A percentile compares a stretch with the other conserved stretches of the same genome.
Evolutionary conservation across 2,329 filamentous ascomycete genomes (phyloP).

Genomic region (Colletotrichum orchidophilum): DNA sequence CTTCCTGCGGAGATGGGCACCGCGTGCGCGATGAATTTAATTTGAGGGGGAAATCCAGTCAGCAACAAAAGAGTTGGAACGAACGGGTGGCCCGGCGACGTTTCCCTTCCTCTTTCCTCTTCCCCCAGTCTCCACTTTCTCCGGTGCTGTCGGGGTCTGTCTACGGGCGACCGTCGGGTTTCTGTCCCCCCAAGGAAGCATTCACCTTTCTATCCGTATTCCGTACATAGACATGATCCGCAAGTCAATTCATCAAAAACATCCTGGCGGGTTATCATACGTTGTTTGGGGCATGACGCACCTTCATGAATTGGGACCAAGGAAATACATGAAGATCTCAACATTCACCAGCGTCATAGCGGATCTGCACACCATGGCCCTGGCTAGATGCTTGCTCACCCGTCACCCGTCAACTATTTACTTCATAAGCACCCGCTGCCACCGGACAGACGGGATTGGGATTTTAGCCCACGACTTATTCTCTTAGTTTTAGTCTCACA

Average conservation of each 20-base stretch:
- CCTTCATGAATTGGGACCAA: no score
- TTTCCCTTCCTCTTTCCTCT: no score
- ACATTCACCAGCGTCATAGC: slow-evolving; percentile 34
- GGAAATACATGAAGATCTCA: not conserved
- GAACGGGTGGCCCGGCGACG: slow-evolving; percentile 24
- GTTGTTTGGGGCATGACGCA: not conserved
- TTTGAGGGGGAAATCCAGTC: not conserved
- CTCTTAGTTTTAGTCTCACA: not conserved
- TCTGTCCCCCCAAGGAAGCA: not conserved
- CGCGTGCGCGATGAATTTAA: not conserved
- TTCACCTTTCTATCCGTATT: not conserved
- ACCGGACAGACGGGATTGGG: no score
- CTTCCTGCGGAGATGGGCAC: not conserved
- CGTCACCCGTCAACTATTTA: not conserved
- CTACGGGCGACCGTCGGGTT: not conserved
- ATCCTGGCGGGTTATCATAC: not conserved
- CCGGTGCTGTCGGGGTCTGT: not conserved
- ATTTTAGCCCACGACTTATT: no score
- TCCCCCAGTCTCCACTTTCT: not conserved
- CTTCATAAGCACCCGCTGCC: no score
- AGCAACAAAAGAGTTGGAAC: not conserved
- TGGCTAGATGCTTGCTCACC: slow-evolving; percentile 1
- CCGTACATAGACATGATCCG: not conserved
- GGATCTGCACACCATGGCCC: slow-evolving; percentile 3
- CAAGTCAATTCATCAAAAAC: not conserved